phyloP scores from a whole-genome alignment of 2,329 filamentous ascomycete genomes.

The Ophiostoma ips region DNA sequence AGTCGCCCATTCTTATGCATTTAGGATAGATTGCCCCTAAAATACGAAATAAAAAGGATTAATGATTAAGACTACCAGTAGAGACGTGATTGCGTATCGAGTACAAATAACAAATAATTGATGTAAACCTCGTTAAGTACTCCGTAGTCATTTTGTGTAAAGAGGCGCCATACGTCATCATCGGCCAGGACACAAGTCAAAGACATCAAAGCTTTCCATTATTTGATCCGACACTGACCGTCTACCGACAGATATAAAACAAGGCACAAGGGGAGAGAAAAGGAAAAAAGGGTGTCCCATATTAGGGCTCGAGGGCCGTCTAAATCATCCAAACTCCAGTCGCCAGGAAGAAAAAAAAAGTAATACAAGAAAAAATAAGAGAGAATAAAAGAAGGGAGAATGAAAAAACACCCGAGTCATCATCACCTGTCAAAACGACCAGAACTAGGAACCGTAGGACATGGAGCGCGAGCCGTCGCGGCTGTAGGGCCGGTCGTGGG shows the following conservation, averaged over 20 bases:
- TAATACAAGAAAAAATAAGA: not conserved
- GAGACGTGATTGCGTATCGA: too few relatives aligned
- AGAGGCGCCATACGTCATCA: too few relatives aligned
- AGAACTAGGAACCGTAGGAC: not conserved
- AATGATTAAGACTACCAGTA: not conserved
- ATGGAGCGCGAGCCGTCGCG: not conserved
- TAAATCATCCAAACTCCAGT: not conserved
- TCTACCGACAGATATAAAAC: not conserved
- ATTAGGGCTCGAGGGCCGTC: not conserved
- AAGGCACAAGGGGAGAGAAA: not conserved
- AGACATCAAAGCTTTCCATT: too few relatives aligned
- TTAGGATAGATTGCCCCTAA: conserved; percentile 4
- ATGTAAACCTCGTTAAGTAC: too few relatives aligned
- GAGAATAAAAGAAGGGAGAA: not conserved
- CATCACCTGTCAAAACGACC: too few relatives aligned
- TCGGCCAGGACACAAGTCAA: too few relatives aligned
- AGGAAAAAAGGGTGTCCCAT: not conserved
- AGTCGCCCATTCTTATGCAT: conserved; percentile 1
- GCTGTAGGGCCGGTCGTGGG: conserved; percentile 11
- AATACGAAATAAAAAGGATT: conserved; percentile 1
- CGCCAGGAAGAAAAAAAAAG: not conserved
- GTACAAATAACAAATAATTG: too few relatives aligned
- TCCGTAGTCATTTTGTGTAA: too few relatives aligned
- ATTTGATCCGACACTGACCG: too few relatives aligned
- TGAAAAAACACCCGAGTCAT: not conserved